Evolutionary conservation across 2,329 filamentous ascomycete genomes (phyloP), one percentile per base, ranked within the genome.

Genomic region (Harringtonia lauricola): DNA sequence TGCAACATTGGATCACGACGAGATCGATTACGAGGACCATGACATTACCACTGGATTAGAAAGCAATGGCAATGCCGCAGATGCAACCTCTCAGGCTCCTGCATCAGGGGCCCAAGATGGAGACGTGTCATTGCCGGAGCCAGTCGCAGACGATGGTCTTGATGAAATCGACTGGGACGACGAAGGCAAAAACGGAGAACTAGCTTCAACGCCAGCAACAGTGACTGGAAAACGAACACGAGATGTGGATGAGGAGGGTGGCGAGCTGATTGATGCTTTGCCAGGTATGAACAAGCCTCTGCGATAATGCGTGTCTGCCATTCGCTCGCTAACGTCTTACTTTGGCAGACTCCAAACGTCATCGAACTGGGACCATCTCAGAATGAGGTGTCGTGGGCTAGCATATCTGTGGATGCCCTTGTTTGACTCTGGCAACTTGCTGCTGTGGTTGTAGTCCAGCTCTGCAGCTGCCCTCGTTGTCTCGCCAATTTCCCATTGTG

Each of bases 301-400:
- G n/a, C n/a, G n/a, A n/a, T n/a, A n/a, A n/a, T n/a, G n/a, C n/a
- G n/a, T n/a, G n/a, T n/a, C n/a, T n/a, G n/a, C n/a, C n/a, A n/a
- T n/a, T n/a, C n/a, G n/a, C n/a, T n/a, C n/a, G n/a, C n/a, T n/a
- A 17, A 26, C 17, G 2, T 3, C 14, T 12, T 30, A n/a, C 14
- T 21, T 13, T 34, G 7, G 18, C 14, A 51, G 72, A 72, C 56
- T 56, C 63, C 59, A 77, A 74, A 62, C 72, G 72, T 53, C 67
- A 65, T 55, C 71, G 72, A 45, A 65, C 60, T 45, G 45, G 45
- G 18, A 30, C 44, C 22, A 24, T 41, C n/a, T 44, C 47, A n/a
- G 19, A 19, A 9, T 48, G 21, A 48, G 14, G 13, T 6, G 3
- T 22, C 26, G n/a, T 18, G 15, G 42, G 13, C 31, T 37, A 33